Conservation (phyloP, 2,329 filamentous ascomycete genomes). For the Hymenotorrendiella dingleyae region DNA sequence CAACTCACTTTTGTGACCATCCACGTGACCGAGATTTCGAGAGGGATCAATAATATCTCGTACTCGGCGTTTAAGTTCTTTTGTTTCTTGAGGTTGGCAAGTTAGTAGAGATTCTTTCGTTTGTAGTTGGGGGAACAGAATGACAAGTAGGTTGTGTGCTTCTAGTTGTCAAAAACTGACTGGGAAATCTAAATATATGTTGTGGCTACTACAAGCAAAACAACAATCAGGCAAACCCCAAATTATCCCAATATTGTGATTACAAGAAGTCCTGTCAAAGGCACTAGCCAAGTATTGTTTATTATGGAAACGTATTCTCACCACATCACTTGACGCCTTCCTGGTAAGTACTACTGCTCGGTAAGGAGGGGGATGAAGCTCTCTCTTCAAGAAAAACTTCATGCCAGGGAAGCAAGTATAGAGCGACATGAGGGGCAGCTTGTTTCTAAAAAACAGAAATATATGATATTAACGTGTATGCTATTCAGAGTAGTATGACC, state of each 20-base stretch:
- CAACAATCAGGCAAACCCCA: not conserved
- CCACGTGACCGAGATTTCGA: conserved; percentile 75
- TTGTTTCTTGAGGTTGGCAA: conserved; percentile 54
- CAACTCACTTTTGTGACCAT: conserved; percentile 37
- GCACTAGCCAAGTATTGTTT: too few species aligned
- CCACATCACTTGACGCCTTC: too few species aligned
- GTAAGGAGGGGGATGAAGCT: too few species aligned
- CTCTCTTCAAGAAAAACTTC: too few species aligned
- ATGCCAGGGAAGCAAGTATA: too few species aligned
- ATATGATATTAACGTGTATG: too few species aligned
- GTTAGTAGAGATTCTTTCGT: conserved; percentile 1
- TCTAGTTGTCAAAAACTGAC: not conserved
- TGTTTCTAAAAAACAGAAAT: too few species aligned
- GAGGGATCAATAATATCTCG: conserved; percentile 75
- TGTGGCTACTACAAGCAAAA: not conserved
- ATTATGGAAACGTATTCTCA: too few species aligned
- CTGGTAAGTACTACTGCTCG: too few species aligned
- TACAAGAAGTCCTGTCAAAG: too few species aligned
- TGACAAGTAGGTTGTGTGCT: not conserved
- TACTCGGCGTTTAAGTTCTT: conserved; percentile 79
- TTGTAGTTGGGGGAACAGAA: not conserved
- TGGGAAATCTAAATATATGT: not conserved
- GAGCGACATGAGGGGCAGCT: too few species aligned
- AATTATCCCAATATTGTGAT: not conserved
- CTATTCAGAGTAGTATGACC: too few species aligned